Evolutionary conservation across 2,329 filamentous ascomycete genomes (phyloP).

Genomic region (Sporothrix pallida): DNA sequence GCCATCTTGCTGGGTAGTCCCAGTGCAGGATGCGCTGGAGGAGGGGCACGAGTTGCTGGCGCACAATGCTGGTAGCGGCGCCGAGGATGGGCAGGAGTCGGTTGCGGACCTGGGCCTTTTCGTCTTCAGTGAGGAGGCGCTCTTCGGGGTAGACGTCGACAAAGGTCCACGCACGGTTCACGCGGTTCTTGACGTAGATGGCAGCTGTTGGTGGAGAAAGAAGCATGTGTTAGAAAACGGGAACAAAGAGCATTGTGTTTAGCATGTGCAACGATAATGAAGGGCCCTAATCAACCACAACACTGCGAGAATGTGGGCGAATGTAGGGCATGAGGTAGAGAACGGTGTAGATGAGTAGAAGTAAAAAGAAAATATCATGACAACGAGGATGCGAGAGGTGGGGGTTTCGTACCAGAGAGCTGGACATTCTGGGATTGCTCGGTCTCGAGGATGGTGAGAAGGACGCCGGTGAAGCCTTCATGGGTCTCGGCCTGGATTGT

Average conservation of each 20-base stretch:
- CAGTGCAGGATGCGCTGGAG: slow-evolving; percentile 95
- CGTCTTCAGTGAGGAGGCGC: slow-evolving; percentile 81
- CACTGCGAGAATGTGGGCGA: not conserved
- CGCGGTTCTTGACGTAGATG: slow-evolving; percentile 97
- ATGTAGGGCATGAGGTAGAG: slow-evolving; percentile 12
- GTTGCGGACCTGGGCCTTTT: slow-evolving; percentile 85
- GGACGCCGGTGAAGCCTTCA: slow-evolving; percentile 85
- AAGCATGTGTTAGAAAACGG: not conserved
- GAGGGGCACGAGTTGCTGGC: slow-evolving; percentile 90
- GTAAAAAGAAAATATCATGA: slow-evolving; percentile 13
- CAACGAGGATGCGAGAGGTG: not conserved
- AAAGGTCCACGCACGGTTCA: slow-evolving; percentile 88
- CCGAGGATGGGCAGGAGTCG: slow-evolving; percentile 89
- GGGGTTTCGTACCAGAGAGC: slow-evolving; percentile 74
- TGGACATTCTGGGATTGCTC: slow-evolving; percentile 86
- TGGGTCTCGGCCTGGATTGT: slow-evolving; percentile 79
- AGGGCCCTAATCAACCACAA: not conserved
- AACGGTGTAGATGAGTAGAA: slow-evolving; percentile 40
- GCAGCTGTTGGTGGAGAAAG: slow-evolving; percentile 66
- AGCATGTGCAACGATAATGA: slow-evolving; percentile 6
- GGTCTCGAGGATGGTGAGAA: slow-evolving; percentile 86
- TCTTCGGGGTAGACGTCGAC: slow-evolving; percentile 75
- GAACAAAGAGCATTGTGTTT: not conserved
- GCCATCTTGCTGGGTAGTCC: slow-evolving; percentile 95
- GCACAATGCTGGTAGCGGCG: slow-evolving; percentile 77